These are phyloP conservation scores for Annulohypoxylon truncatum DNA, from an alignment of 2,329 filamentous ascomycete species.

Conservation along the genomic window DNA sequence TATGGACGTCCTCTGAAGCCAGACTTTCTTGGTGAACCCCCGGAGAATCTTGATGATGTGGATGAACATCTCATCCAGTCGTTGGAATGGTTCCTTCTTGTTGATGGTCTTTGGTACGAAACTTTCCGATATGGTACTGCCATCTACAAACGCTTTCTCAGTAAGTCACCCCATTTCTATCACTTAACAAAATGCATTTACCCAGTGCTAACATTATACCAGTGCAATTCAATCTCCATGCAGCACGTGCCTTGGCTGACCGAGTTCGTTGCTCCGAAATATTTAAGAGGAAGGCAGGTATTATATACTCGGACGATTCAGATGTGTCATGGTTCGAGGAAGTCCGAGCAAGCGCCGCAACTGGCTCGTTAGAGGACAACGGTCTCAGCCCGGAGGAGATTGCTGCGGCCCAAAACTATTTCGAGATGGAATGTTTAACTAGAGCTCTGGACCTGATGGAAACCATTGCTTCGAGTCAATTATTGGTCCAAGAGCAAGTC, in stretches of 20 bases:
- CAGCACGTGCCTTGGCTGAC: constrained; percentile 65
- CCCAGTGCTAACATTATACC: constrained; percentile 18
- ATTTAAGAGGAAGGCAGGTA: constrained; percentile 53
- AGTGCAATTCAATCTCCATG: constrained; percentile 65
- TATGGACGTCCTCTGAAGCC: constrained; percentile 73
- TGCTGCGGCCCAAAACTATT: constrained; percentile 68
- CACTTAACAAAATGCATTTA: background rate
- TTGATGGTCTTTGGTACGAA: constrained; percentile 77
- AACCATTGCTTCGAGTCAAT: constrained; percentile 68
- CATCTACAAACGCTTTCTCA: constrained; percentile 85
- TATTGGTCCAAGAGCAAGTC: constrained; percentile 64
- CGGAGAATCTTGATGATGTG: constrained; percentile 64
- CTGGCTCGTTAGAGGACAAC: constrained; percentile 50
- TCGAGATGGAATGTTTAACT: constrained; percentile 76
- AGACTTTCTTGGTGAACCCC: constrained; percentile 76
- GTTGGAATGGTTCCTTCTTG: constrained; percentile 85
- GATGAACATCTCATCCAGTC: constrained; percentile 80
- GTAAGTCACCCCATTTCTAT: constrained; percentile 65
- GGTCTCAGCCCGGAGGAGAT: constrained; percentile 57
- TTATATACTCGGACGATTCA: constrained; percentile 51
- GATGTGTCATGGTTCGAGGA: constrained; percentile 50
- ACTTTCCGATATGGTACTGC: constrained; percentile 76
- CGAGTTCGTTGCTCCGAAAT: constrained; percentile 64
- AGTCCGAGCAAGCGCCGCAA: constrained; percentile 39
- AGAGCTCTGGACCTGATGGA: constrained; percentile 75